phyloP scores from a whole-genome alignment of 306 rosid species.

The Senna tora region DNA sequence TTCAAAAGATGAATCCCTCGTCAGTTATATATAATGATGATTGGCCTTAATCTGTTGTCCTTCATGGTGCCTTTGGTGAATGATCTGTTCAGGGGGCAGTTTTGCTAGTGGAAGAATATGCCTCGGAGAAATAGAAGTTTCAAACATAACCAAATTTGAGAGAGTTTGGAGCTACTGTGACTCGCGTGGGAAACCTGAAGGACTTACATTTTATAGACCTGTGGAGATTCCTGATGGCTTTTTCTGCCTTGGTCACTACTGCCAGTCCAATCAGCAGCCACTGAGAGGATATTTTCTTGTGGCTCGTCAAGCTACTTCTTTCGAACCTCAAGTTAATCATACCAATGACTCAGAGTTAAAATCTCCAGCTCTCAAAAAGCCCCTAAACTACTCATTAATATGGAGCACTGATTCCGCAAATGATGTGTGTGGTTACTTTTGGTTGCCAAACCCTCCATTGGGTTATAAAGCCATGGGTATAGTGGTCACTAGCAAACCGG shows the following conservation, averaged over 20 bases:
- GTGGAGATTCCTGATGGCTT: slow-evolving; percentile 68
- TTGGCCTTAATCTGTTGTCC: too few species aligned
- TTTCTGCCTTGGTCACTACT: slow-evolving; percentile 83
- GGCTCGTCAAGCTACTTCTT: slow-evolving; percentile 53
- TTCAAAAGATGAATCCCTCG: background rate
- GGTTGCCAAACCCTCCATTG: slow-evolving; percentile 84
- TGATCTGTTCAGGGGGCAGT: slow-evolving; percentile 62
- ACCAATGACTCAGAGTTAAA: slow-evolving; percentile 12
- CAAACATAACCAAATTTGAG: slow-evolving; percentile 55
- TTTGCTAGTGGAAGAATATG: slow-evolving; percentile 71
- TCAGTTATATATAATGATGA: background rate
- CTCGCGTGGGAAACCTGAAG: slow-evolving; percentile 49
- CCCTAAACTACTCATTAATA: slow-evolving; percentile 62
- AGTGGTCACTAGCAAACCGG: slow-evolving; percentile 58
- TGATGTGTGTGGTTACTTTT: slow-evolving; percentile 69
- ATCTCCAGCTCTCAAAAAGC: slow-evolving; percentile 62
- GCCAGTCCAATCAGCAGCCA: slow-evolving; percentile 66
- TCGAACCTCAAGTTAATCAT: slow-evolving; percentile 34
- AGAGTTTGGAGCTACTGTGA: slow-evolving; percentile 60
- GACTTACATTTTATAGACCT: slow-evolving; percentile 78
- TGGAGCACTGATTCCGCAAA: slow-evolving; percentile 65
- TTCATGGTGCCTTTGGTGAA: background rate
- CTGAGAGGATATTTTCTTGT: slow-evolving; percentile 74
- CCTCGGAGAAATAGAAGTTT: slow-evolving; percentile 79
- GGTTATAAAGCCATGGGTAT: slow-evolving; percentile 86